Conservation (phyloP, 768 basidiomycete genomes). For the Nevesoporus exiguus region DNA sequence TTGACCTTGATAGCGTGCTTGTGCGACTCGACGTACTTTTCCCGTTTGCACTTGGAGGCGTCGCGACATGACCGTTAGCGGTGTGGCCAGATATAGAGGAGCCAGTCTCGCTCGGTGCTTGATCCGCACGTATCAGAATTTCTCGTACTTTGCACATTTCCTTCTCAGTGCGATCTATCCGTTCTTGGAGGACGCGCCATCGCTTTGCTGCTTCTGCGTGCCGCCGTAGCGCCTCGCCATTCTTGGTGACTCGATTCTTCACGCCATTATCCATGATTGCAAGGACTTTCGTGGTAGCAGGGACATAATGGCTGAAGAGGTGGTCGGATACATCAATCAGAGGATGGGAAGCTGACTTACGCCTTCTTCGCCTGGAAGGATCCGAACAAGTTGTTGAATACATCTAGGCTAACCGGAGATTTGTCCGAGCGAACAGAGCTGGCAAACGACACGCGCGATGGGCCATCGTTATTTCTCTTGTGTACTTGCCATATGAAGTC, state of each 20-base stretch:
- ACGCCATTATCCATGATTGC: constrained; percentile 94
- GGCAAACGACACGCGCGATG: constrained; percentile 40
- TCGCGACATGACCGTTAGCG: constrained; percentile 60
- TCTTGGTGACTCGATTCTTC: constrained; percentile 90
- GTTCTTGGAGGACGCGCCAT: constrained; percentile 77
- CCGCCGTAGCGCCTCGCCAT: constrained; percentile 88
- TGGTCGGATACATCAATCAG: constrained; percentile 11
- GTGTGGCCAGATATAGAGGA: constrained; percentile 64
- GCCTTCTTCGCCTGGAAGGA: constrained; percentile 88
- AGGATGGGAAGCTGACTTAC: constrained; percentile 39
- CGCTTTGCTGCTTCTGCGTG: constrained; percentile 86
- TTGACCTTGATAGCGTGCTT: constrained; percentile 61
- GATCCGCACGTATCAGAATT: constrained; percentile 47
- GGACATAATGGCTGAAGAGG: constrained; percentile 79
- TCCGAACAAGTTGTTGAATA: constrained; percentile 62
- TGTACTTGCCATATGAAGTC: constrained; percentile 87
- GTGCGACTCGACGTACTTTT: constrained; percentile 41
- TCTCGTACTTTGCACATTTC: constrained; percentile 77
- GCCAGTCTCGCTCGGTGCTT: constrained; percentile 61
- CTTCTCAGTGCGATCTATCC: constrained; percentile 73
- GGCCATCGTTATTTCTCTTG: constrained; percentile 48
- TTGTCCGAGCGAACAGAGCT: constrained; percentile 50
- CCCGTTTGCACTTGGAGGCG: constrained; percentile 51
- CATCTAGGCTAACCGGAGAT: constrained; percentile 52
- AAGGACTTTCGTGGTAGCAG: constrained; percentile 88